Percentiles rank a stretch among this genome's conserved stretches.
phyloP scores from a whole-genome alignment of 495 filamentous ascomycete species.

The Penicillium turbatum region DNA sequence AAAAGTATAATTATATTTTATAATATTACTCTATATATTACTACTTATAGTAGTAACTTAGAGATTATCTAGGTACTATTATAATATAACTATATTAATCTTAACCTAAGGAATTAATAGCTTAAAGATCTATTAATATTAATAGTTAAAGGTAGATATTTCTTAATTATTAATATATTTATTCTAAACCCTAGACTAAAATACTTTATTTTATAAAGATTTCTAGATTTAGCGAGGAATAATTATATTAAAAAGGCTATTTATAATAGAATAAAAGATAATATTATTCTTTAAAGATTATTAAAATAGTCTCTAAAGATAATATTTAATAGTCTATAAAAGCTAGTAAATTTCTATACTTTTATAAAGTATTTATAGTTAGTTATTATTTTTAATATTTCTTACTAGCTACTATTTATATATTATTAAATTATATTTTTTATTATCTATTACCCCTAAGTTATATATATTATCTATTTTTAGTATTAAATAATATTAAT shows the following conservation, averaged over 20 bases:
- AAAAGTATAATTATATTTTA: conserved; percentile 2
- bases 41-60: conserved; percentile 6
- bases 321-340: not conserved
- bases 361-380: too few species aligned
- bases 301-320: not conserved
- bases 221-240: not conserved
- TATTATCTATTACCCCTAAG: too few species aligned
- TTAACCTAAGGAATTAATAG: conserved; percentile 3
- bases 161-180: not conserved
- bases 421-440: too few species aligned
- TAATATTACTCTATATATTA: conserved; percentile 11
- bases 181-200: not conserved
- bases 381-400: too few species aligned
- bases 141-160: not conserved
- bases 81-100: conserved; percentile 5
- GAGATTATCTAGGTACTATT: conserved; percentile 9
- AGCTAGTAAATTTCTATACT: too few species aligned
- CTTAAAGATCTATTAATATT: conserved; percentile 5
- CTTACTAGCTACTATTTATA: too few species aligned
- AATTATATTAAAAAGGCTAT: conserved; percentile 1
- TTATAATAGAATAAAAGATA: not conserved
- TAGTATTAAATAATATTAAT: too few species aligned
- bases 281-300: not conserved
- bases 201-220: conserved; percentile 1
- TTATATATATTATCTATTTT: too few species aligned